phyloP scores from a whole-genome alignment of 2,329 filamentous ascomycete genomes.

The Diaporthe amygdali region DNA sequence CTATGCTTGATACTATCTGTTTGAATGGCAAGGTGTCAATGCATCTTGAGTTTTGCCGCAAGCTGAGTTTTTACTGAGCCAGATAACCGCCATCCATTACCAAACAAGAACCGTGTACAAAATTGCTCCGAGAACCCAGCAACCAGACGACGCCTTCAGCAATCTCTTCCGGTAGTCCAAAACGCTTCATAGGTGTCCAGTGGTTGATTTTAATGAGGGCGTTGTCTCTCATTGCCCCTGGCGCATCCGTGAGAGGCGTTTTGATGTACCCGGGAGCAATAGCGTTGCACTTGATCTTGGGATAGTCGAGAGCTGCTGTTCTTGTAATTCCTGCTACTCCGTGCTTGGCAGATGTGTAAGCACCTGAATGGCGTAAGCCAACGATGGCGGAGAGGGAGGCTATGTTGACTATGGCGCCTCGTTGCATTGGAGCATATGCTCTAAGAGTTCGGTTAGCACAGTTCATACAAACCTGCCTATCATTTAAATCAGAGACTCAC shows the following conservation, averaged over 20 bases:
- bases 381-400: background rate
- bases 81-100: constrained; percentile 1
- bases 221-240: background rate
- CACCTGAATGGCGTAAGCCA: background rate
- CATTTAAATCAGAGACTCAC: background rate
- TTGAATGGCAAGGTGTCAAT: too few relatives aligned
- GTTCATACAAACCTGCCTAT: too few relatives aligned
- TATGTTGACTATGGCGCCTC: background rate
- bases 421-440: background rate
- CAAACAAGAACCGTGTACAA: background rate
- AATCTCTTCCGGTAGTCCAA: background rate
- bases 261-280: background rate
- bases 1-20: background rate
- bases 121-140: background rate
- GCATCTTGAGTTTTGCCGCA: too few relatives aligned
- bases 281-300: background rate
- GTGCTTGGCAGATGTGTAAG: background rate
- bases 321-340: background rate
- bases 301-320: background rate
- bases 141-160: background rate
- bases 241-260: background rate
- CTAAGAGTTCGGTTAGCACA: background rate
- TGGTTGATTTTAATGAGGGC: background rate
- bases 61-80: background rate
- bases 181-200: background rate